phyloP scores from a whole-genome alignment of 2,329 filamentous ascomycete genomes.

The Aspergillus clavatus region DNA sequence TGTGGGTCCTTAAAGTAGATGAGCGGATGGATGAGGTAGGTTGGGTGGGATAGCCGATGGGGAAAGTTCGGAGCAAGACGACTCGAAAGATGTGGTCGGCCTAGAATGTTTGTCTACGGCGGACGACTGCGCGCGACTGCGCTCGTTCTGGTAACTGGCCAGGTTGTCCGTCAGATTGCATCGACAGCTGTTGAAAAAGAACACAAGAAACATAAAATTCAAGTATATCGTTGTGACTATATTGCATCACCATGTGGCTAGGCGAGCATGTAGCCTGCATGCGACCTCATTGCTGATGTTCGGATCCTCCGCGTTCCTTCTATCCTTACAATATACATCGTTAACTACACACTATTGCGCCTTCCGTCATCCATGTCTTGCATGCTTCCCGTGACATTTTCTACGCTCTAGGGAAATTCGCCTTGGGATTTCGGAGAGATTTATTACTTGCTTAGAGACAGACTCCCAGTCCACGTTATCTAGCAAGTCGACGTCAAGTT shows the following conservation, averaged over 20 bases:
- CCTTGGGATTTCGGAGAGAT: neutral
- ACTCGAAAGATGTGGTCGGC: neutral
- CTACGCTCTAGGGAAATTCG: neutral
- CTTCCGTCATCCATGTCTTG: neutral
- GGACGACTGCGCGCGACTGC: neutral
- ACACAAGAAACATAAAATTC: too few relatives aligned
- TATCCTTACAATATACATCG: too few relatives aligned
- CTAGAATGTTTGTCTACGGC: neutral
- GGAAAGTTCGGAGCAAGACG: neutral
- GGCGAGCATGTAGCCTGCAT: too few relatives aligned
- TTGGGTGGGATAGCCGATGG: neutral
- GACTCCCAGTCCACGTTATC: neutral
- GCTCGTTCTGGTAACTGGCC: neutral
- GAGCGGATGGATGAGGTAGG: neutral
- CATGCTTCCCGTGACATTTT: neutral
- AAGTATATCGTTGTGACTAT: too few relatives aligned
- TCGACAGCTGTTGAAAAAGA: too few relatives aligned
- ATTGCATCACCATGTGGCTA: too few relatives aligned
- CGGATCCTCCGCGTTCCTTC: too few relatives aligned
- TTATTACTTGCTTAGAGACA: neutral
- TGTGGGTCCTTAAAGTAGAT: neutral
- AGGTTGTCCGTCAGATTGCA: neutral
- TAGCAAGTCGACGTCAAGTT: neutral
- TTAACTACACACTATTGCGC: neutral
- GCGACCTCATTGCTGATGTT: too few relatives aligned